These are phyloP conservation scores for Oryza longistaminata DNA, from an alignment of 176 grass and related monocot genomes.

Conservation along the genomic window DNA sequence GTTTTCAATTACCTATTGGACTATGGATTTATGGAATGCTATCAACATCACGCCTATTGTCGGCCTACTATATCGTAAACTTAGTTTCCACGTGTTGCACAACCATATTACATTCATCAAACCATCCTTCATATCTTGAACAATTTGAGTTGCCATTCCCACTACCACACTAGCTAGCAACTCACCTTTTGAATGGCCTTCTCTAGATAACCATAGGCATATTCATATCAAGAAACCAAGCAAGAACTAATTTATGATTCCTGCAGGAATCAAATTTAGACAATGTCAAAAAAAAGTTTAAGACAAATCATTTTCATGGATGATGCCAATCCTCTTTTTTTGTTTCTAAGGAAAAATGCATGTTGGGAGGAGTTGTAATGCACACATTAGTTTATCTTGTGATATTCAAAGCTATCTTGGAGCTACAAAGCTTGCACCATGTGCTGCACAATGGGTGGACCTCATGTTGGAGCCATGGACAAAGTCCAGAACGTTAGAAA, in stretches of 20 bases:
- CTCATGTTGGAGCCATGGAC: constrained; percentile 18
- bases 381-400: constrained; percentile 12
- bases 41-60: not conserved
- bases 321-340: not conserved
- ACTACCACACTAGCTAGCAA: not conserved
- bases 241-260: not conserved
- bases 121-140: not conserved
- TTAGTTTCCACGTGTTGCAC: not conserved
- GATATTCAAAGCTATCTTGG: constrained; percentile 46
- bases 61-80: not conserved
- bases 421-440: constrained; percentile 38
- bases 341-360: not conserved
- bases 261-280: not conserved
- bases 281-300: not conserved
- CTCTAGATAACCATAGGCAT: not conserved
- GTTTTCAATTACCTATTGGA: constrained; percentile 29
- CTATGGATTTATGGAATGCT: not conserved
- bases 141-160: not conserved
- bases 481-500: constrained; percentile 40
- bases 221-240: not conserved
- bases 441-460: constrained; percentile 47
- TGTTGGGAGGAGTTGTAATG: constrained; percentile 35
- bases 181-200: not conserved
- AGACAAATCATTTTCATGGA: not conserved
- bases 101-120: not conserved